A percentile compares a stretch with the other conserved stretches of the same genome.
These are phyloP conservation scores for Paramecium sonneborni DNA, from an alignment of 73 alveolate genomes.

Conservation along the genomic window DNA sequence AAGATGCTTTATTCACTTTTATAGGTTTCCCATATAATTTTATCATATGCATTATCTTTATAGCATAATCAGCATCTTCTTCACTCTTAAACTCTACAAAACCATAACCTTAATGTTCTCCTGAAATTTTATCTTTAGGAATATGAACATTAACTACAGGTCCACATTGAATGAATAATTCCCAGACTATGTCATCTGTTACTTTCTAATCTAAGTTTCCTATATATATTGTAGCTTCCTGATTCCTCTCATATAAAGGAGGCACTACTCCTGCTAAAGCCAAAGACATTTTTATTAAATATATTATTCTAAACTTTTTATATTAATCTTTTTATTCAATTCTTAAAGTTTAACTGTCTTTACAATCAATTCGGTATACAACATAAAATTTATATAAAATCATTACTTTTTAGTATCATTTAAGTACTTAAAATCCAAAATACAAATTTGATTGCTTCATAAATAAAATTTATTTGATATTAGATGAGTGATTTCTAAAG, in stretches of 20 bases:
- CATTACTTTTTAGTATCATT: neutral
- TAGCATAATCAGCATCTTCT: constrained; percentile 99
- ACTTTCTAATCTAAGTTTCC: constrained; percentile 95
- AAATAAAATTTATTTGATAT: neutral
- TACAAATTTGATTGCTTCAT: neutral
- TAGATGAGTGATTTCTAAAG: neutral
- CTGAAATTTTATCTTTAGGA: constrained; percentile 98
- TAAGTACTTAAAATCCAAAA: neutral
- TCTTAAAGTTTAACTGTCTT: no score
- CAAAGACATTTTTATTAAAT: neutral
- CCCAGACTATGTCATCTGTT: constrained; percentile 96
- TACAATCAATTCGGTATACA: no score
- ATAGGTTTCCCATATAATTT: constrained; percentile 98
- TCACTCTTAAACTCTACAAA: constrained; percentile 71
- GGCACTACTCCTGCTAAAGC: constrained; percentile 57
- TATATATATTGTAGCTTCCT: constrained; percentile 70
- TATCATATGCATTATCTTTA: constrained; percentile 98
- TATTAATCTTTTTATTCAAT: neutral
- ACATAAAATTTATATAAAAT: neutral
- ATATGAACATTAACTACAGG: constrained; percentile 99
- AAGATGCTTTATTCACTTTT: constrained; percentile 97
- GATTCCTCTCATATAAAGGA: constrained; percentile 64
- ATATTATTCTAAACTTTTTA: neutral
- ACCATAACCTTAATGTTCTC: constrained; percentile 93
- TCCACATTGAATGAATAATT: constrained; percentile 95